These are phyloP conservation scores for Toxicodendron radicans DNA, from an alignment of 345 rosid species.

Conservation along the genomic window DNA sequence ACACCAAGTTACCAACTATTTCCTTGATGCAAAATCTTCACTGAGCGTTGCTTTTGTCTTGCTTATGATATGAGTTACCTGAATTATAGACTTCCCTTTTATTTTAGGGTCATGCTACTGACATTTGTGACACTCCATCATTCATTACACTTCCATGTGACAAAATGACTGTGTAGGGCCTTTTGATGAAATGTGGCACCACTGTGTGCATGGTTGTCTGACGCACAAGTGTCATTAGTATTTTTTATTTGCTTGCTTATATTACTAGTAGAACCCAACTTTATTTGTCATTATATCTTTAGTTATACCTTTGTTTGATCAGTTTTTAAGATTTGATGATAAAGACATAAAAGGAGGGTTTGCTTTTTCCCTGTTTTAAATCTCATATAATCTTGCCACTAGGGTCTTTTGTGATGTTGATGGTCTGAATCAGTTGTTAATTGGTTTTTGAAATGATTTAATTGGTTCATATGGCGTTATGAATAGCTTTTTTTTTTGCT, in stretches of 20 bases:
- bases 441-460: not conserved
- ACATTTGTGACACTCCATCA: not conserved
- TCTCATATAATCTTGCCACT: not conserved
- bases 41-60: not conserved
- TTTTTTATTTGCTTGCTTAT: not conserved
- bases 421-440: conserved; percentile 3
- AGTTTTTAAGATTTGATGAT: not conserved
- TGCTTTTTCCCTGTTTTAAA: too few relatives aligned
- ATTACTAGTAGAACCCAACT: not conserved
- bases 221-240: not conserved
- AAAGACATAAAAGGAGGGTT: not conserved
- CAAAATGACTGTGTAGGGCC: not conserved
- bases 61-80: not conserved
- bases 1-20: not conserved
- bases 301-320: not conserved
- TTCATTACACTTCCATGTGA: not conserved
- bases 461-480: not conserved
- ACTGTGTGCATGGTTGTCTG: not conserved
- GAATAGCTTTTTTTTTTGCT: not conserved
- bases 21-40: not conserved
- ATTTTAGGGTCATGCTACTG: not conserved
- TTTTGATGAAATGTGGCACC: not conserved
- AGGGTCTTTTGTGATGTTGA: not conserved
- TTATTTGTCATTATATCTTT: not conserved
- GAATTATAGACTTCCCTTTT: not conserved